phyloP scores from a whole-genome alignment of 208 protist species.

The Wallacemonas rigidus region DNA sequence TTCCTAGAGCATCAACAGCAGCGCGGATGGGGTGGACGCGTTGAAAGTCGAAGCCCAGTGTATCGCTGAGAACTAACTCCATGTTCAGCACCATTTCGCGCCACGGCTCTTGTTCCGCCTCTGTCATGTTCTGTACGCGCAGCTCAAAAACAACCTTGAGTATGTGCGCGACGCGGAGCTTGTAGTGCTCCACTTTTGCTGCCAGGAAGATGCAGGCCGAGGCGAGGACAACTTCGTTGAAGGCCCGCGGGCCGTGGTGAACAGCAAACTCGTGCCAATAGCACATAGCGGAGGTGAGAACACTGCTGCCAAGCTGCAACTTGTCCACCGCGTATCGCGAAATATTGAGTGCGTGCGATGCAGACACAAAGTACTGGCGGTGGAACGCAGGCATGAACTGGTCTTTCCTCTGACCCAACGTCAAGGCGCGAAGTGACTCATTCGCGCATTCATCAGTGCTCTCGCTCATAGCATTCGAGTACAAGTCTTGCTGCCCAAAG shows the following conservation, averaged over 20 bases:
- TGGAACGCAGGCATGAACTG: conserved; percentile 47
- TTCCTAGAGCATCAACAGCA: conserved; percentile 46
- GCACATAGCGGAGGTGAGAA: conserved; percentile 69
- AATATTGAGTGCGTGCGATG: conserved; percentile 69
- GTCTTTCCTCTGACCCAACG: conserved; percentile 1
- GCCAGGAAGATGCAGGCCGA: conserved; percentile 84
- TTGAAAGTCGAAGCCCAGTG: conserved; percentile 81
- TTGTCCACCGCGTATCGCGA: conserved; percentile 61
- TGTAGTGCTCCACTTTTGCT: conserved; percentile 85
- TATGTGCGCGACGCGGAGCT: conserved; percentile 62
- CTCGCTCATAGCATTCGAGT: not conserved
- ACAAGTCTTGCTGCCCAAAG: not conserved
- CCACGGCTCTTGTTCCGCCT: conserved; percentile 51
- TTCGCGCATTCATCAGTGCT: not conserved
- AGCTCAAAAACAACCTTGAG: conserved; percentile 70
- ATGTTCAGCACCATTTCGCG: conserved; percentile 64
- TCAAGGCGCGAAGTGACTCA: not conserved
- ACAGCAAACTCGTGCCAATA: conserved; percentile 88
- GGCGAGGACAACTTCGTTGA: conserved; percentile 75
- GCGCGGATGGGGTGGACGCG: conserved; percentile 56
- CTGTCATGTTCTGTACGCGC: conserved; percentile 21
- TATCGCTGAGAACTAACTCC: conserved; percentile 77
- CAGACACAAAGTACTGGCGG: conserved; percentile 53
- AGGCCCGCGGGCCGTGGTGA: conserved; percentile 48
- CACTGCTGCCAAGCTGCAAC: conserved; percentile 55